Evolutionary conservation across 768 basidiomycete genomes (phyloP).

Genomic region (Porpolomopsis calyptriformis): DNA sequence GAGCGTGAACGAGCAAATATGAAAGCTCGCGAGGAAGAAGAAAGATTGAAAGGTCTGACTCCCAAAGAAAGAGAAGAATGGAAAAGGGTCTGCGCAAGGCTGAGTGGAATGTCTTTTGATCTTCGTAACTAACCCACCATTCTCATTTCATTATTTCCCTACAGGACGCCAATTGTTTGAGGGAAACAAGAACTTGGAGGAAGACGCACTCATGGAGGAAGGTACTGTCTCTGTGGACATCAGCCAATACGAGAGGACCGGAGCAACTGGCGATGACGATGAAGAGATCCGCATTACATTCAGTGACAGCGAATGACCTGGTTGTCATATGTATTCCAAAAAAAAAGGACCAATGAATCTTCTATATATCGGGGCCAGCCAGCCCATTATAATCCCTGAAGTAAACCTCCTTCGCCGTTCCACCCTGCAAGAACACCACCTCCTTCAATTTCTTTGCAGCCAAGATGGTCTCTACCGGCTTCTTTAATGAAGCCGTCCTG

Average conservation of each 20-base stretch:
- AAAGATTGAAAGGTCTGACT: constrained; percentile 50
- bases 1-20: constrained; percentile 53
- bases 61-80: constrained; percentile 81
- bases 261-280: constrained; percentile 53
- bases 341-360: not conserved
- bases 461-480: constrained; percentile 43
- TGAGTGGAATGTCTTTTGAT: constrained; percentile 46
- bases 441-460: constrained; percentile 47
- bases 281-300: constrained; percentile 58
- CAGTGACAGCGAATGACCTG: constrained; percentile 73
- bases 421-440: constrained; percentile 44
- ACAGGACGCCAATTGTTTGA: constrained; percentile 91
- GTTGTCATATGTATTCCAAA: not conserved
- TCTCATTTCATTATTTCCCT: not conserved
- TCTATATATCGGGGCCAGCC: not conserved
- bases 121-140: not conserved
- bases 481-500: constrained; percentile 54
- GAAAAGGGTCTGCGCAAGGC: constrained; percentile 49
- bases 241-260: constrained; percentile 74
- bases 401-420: constrained; percentile 40
- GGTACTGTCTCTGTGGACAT: constrained; percentile 80
- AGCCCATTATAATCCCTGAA: constrained; percentile 45
- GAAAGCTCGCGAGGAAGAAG: constrained; percentile 68
- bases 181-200: constrained; percentile 65
- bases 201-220: constrained; percentile 76